Evolutionary conservation across 2,329 filamentous ascomycete genomes (phyloP).

Genomic region (Aspergillus alliaceus): DNA sequence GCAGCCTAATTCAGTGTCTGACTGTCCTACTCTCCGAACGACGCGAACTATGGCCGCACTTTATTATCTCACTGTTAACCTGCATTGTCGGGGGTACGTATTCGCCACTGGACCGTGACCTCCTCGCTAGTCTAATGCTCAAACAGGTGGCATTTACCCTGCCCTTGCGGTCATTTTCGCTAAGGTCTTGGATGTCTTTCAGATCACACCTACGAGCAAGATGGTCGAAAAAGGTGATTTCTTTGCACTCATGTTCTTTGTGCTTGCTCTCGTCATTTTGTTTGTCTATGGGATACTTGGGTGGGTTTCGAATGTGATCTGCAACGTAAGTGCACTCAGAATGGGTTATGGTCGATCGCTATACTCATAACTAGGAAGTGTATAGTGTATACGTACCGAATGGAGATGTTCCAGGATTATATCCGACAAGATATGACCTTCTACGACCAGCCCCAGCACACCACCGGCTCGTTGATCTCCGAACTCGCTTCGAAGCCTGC

Average conservation of each 20-base stretch:
- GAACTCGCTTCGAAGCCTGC: constrained; percentile 24
- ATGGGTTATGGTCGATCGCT: too few relatives aligned
- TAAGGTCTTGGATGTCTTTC: not conserved
- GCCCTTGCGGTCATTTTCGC: not conserved
- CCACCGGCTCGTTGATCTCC: constrained; percentile 26
- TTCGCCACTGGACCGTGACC: too few relatives aligned
- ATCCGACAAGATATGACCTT: constrained; percentile 28
- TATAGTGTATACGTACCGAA: constrained; percentile 14
- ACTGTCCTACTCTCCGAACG: not conserved
- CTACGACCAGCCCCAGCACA: constrained; percentile 29
- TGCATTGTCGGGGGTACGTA: not conserved
- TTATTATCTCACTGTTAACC: not conserved
- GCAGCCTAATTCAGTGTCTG: not conserved
- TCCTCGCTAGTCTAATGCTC: not conserved
- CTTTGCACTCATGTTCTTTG: constrained; percentile 10
- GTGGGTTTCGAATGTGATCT: not conserved
- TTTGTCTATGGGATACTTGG: constrained; percentile 1
- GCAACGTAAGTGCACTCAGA: not conserved
- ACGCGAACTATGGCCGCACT: not conserved
- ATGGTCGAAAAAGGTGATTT: constrained; percentile 5
- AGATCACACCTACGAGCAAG: not conserved
- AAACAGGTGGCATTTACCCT: not conserved
- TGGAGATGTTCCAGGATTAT: constrained; percentile 22
- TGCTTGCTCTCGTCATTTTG: constrained; percentile 1
- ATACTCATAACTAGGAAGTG: not conserved